Evolutionary conservation across 2,329 filamentous ascomycete species (phyloP).

Genomic region (Lachnum nothofagi): DNA sequence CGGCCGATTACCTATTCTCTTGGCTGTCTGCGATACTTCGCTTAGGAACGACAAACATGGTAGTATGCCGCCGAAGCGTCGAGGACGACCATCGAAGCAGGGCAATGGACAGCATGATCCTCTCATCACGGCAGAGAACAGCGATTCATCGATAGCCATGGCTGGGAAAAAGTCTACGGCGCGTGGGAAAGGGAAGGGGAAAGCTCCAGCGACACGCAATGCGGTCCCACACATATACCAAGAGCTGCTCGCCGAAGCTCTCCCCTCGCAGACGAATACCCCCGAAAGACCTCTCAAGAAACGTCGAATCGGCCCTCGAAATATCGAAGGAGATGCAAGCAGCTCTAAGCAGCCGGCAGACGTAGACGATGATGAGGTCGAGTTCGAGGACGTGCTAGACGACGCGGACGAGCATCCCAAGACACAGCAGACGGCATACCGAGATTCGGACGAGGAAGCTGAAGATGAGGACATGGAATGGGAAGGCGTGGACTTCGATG

Average conservation of each 20-base stretch:
- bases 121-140: neutral
- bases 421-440: conserved; percentile 36
- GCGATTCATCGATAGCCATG: conserved; percentile 6
- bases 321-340: conserved; percentile 7
- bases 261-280: conserved; percentile 29
- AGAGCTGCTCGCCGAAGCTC: conserved; percentile 41
- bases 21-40: too few species aligned
- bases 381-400: conserved; percentile 31
- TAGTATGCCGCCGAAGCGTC: too few species aligned
- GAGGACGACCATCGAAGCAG: too few species aligned
- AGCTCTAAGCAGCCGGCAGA: conserved; percentile 14
- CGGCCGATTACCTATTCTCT: too few species aligned
- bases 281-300: conserved; percentile 36
- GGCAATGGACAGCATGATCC: too few species aligned
- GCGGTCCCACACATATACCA: conserved; percentile 40
- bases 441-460: conserved; percentile 50
- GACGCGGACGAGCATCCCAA: conserved; percentile 13
- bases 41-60: too few species aligned
- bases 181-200: conserved; percentile 17
- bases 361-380: conserved; percentile 26
- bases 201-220: conserved; percentile 5
- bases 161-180: conserved; percentile 9
- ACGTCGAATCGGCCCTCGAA: conserved; percentile 23
- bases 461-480: conserved; percentile 55
- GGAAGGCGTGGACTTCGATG: conserved; percentile 52